Percentiles rank a stretch among this genome's conserved stretches.
Conservation (phyloP, 768 basidiomycete genomes). For the Lactarius psammicola region DNA sequence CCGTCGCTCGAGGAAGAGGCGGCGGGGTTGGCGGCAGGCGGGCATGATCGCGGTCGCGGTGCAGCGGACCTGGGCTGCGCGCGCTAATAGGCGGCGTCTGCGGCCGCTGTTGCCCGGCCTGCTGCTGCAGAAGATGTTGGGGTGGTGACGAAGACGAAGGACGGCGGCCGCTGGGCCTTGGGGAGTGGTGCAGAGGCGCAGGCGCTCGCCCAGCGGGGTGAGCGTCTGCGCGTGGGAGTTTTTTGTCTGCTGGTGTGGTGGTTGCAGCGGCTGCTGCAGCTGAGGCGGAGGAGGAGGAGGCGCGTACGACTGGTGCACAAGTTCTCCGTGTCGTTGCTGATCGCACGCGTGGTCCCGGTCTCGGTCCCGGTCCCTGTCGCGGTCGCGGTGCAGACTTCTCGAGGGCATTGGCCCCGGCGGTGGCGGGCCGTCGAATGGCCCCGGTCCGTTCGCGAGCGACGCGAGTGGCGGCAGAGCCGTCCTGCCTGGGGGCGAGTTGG, state of each 20-base stretch:
- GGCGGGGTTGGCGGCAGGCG: slow-evolving; percentile 16
- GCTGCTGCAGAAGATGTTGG: slow-evolving; percentile 12
- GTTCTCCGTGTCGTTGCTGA: background rate
- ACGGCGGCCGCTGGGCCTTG: slow-evolving; percentile 30
- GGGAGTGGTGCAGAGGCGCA: slow-evolving; percentile 26
- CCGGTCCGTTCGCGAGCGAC: slow-evolving; percentile 18
- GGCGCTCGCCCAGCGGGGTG: slow-evolving; percentile 32
- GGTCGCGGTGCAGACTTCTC: slow-evolving; percentile 14
- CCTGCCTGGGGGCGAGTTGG: slow-evolving; percentile 19
- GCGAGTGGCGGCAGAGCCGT: slow-evolving; percentile 17
- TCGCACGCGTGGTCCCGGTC: background rate
- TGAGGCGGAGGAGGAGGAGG: slow-evolving; percentile 25
- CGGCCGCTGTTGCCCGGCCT: slow-evolving; percentile 7
- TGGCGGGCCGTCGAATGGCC: slow-evolving; percentile 13
- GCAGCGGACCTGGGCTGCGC: slow-evolving; percentile 16
- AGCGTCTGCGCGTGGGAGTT: slow-evolving; percentile 31
- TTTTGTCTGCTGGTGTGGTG: slow-evolving; percentile 27
- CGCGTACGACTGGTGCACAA: slow-evolving; percentile 23
- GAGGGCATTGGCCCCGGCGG: slow-evolving; percentile 8
- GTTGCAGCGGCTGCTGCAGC: slow-evolving; percentile 23
- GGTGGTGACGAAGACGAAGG: slow-evolving; percentile 20
- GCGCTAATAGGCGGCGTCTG: slow-evolving; percentile 21
- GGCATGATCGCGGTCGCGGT: background rate
- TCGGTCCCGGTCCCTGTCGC: background rate
- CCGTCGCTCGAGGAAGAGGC: slow-evolving; percentile 5